Evolutionary conservation across 1,284 basidiomycete genomes (phyloP), one percentile per base, ranked within the genome.

Genomic region (Veloporphyrellus conicus): DNA sequence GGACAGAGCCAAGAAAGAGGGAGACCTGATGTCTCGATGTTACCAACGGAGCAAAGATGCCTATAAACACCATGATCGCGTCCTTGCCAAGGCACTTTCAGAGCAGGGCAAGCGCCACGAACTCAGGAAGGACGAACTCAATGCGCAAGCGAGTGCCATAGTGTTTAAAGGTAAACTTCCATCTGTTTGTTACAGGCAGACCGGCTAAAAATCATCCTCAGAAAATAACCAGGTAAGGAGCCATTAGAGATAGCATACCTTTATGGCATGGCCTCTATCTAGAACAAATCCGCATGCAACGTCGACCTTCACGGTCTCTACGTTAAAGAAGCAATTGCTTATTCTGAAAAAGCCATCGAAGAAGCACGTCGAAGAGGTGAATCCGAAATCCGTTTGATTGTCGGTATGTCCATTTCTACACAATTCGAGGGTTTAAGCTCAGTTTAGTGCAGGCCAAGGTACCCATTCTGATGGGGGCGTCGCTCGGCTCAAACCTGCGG

Each of bases 401-500:
- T 96, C 42, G 93, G 87, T 81, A 50, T 54, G 84, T 75, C 15
- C 20, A 16, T 10, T 14, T 7, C 19, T 33, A 5, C 2, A 4
- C 18, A 3, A 38, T 9, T 20, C 10, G 12, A 12, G 11, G 29
- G 36, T 19, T 14, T 34, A 37, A 42, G 29, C 25, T 28, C 6
- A n/a, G n/a, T 48, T 51, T 15, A 43, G 40, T 15, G 36, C 11
- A 74, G 83, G 84, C 7, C 90, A 92, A 68, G 94, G 94, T 12
- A 72, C 94, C 18, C 95, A 99, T 67, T 94, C 91, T 22, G 70
- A 77, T 41, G 79, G 82, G 23, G 84, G 87, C 46, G 76, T 82
- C 12, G 86, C 90, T 1, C 96, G 96, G 70, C 81, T 98, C 64
- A 94, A 90, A 63, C 95, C 95, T 18, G 94, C 93, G 4, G 87